These are phyloP conservation scores for Linum usitatissimum DNA, from an alignment of 345 rosid genomes.

Conservation along the genomic window DNA sequence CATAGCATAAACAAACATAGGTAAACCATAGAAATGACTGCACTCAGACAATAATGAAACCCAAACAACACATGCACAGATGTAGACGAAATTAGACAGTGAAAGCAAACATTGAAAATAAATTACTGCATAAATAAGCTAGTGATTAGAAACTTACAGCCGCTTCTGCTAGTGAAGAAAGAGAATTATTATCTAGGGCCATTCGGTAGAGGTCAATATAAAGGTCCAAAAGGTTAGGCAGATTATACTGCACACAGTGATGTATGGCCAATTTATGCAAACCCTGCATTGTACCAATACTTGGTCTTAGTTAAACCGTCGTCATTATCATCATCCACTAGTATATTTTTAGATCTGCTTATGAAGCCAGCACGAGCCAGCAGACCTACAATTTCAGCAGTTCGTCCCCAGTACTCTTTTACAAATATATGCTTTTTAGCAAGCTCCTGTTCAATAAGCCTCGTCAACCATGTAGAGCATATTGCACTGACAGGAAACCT, in stretches of 20 bases:
- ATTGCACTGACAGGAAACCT: constrained; percentile 38
- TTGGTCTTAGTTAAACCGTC: constrained; percentile 30
- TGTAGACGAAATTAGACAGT: neutral
- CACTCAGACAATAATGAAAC: neutral
- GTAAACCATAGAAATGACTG: neutral
- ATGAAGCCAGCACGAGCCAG: constrained; percentile 75
- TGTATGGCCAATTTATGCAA: constrained; percentile 56
- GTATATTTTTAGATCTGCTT: constrained; percentile 26
- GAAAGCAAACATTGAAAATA: constrained; percentile 10
- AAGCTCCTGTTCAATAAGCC: constrained; percentile 74
- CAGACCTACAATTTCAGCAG: constrained; percentile 56
- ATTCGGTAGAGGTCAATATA: constrained; percentile 68
- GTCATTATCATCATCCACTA: constrained; percentile 31
- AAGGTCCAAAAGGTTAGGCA: constrained; percentile 85
- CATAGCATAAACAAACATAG: neutral
- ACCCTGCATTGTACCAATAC: constrained; percentile 35
- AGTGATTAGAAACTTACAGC: constrained; percentile 59
- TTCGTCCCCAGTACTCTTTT: constrained; percentile 80
- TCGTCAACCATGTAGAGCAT: constrained; percentile 67
- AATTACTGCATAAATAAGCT: constrained; percentile 4
- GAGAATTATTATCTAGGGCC: constrained; percentile 51
- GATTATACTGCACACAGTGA: constrained; percentile 52
- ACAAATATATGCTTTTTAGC: constrained; percentile 65
- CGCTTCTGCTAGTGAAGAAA: constrained; percentile 49
- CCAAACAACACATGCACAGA: neutral